These are phyloP conservation scores for Thalassiosira hispida DNA, from an alignment of 352 stramenopile species.

Conservation along the genomic window DNA sequence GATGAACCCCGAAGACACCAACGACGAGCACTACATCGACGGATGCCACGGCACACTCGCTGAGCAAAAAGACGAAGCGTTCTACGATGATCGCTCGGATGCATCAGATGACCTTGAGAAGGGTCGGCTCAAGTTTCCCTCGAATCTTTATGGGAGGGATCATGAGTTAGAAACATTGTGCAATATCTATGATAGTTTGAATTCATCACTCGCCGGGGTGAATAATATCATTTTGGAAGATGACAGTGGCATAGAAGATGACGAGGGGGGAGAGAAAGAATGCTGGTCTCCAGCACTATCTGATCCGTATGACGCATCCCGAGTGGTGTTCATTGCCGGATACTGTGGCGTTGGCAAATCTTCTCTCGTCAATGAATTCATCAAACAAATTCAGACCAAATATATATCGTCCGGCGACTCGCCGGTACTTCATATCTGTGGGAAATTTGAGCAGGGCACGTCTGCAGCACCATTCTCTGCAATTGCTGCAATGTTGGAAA, in stretches of 20 bases:
- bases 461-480: constrained; percentile 20
- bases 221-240: background rate
- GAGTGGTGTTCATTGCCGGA: constrained; percentile 46
- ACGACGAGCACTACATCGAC: constrained; percentile 5
- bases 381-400: constrained; percentile 5
- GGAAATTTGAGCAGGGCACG: constrained; percentile 18
- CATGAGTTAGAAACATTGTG: constrained; percentile 28
- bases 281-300: background rate
- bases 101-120: constrained; percentile 36
- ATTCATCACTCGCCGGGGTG: background rate
- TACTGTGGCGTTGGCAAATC: constrained; percentile 44
- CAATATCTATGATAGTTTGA: constrained; percentile 13
- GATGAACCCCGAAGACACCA: too few relatives aligned
- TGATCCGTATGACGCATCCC: background rate
- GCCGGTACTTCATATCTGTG: constrained; percentile 3
- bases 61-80: constrained; percentile 40
- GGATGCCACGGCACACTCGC: constrained; percentile 20
- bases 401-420: background rate
- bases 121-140: constrained; percentile 37
- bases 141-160: constrained; percentile 40
- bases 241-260: background rate
- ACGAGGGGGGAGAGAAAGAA: background rate
- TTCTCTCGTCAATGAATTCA: constrained; percentile 31
- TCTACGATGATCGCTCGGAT: constrained; percentile 31
- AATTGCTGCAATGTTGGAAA: constrained; percentile 15